A percentile compares a stretch with the other conserved stretches of the same genome.
Evolutionary conservation across 345 rosid genomes (phyloP).

Genomic region (Hypericum androsaemum): DNA sequence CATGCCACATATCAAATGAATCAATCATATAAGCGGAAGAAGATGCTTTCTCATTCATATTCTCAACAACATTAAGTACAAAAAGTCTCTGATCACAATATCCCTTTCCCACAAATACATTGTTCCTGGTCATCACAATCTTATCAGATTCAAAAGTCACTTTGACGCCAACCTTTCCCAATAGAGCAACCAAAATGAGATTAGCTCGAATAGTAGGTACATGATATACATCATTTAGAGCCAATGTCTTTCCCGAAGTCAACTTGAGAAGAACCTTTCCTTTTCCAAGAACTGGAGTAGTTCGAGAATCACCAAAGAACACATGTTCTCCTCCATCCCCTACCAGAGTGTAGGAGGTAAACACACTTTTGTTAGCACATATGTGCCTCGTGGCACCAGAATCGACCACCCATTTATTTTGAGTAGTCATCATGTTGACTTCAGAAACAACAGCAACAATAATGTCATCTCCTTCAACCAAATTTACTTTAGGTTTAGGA

Average conservation of each 20-base stretch:
- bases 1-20: background rate
- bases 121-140: background rate
- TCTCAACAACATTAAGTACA: background rate
- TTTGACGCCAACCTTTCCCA: background rate
- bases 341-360: no score
- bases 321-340: background rate
- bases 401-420: no score
- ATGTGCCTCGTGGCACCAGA: no score
- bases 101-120: background rate
- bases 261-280: background rate
- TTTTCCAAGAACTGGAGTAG: background rate
- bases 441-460: no score
- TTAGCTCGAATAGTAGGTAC: background rate
- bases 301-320: background rate
- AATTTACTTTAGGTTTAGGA: no score
- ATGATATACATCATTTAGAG: background rate
- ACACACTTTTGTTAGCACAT: no score
- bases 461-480: no score
- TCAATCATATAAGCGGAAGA: background rate
- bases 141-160: background rate
- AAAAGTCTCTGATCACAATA: background rate
- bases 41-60: background rate
- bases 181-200: background rate
- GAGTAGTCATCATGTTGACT: no score
- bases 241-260: background rate